Conservation (phyloP, 495 filamentous ascomycete genomes). For the Trichocladium uniseriatum region DNA sequence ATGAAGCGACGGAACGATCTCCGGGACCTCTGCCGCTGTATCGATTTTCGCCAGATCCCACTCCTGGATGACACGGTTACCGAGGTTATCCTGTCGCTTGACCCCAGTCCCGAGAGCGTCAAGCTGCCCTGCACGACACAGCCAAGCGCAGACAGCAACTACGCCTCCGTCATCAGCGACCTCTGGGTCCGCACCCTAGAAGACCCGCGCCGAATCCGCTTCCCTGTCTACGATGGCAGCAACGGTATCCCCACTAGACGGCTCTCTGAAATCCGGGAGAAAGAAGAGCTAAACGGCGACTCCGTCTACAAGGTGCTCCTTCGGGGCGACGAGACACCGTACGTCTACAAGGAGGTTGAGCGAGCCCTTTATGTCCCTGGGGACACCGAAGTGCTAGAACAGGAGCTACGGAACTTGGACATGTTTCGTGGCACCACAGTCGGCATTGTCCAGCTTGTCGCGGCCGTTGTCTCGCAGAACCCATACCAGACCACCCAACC, state of each 20-base stretch:
- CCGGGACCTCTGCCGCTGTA: neutral
- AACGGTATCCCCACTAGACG: neutral
- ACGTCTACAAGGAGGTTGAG: slow-evolving; percentile 2
- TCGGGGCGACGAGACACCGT: neutral
- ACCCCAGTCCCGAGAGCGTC: neutral
- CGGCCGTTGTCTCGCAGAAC: neutral
- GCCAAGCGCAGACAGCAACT: neutral
- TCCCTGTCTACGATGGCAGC: neutral
- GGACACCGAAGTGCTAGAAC: neutral
- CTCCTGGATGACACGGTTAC: neutral
- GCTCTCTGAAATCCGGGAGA: neutral
- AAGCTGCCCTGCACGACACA: neutral
- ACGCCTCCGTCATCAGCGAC: neutral
- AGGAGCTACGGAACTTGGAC: neutral
- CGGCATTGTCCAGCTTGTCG: neutral
- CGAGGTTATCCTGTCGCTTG: neutral
- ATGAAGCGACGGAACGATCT: neutral
- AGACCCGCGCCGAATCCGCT: neutral
- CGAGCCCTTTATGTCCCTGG: neutral
- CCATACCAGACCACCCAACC: neutral
- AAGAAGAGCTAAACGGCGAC: neutral
- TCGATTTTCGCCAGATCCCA: neutral
- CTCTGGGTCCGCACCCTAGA: neutral
- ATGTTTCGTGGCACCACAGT: neutral
- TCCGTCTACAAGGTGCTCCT: neutral